Evolutionary conservation across 768 basidiomycete genomes (phyloP).

Genomic region (Termitomyces titanicus): DNA sequence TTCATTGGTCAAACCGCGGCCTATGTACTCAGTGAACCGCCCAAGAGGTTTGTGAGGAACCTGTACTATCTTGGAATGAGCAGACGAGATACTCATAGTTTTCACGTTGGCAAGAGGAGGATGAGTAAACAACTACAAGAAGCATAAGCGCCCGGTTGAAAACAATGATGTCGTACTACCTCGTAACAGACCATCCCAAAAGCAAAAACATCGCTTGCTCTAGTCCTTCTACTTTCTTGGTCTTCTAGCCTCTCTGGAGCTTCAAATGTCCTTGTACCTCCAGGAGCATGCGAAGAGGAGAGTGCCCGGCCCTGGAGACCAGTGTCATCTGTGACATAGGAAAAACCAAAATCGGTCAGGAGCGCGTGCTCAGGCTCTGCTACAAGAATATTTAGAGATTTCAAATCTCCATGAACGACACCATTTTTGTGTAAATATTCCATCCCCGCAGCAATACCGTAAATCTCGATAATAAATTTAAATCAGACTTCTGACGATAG

Average conservation of each 20-base stretch:
- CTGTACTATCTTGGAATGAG: background rate
- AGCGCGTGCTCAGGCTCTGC: slow-evolving; percentile 36
- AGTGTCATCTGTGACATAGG: slow-evolving; percentile 19
- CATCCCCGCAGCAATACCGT: slow-evolving; percentile 29
- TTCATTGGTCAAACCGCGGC: background rate
- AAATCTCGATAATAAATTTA: slow-evolving; percentile 18
- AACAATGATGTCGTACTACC: background rate
- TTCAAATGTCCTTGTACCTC: background rate
- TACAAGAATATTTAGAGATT: slow-evolving; percentile 46
- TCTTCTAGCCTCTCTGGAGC: background rate
- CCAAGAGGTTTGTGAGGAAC: background rate
- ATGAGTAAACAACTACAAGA: background rate
- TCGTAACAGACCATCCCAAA: slow-evolving; percentile 1
- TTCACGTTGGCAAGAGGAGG: background rate
- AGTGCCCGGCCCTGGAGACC: background rate
- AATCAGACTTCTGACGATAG: slow-evolving; percentile 12
- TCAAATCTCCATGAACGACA: slow-evolving; percentile 45
- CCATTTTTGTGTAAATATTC: slow-evolving; percentile 28
- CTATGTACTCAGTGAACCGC: background rate
- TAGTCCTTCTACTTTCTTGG: background rate
- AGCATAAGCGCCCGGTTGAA: background rate
- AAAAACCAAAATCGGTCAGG: slow-evolving; percentile 49
- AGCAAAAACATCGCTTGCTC: background rate
- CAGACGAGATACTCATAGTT: background rate
- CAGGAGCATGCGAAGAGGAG: slow-evolving; percentile 1